Evolutionary conservation across 345 rosid genomes (phyloP).

Genomic region (Aegle marmelos): DNA sequence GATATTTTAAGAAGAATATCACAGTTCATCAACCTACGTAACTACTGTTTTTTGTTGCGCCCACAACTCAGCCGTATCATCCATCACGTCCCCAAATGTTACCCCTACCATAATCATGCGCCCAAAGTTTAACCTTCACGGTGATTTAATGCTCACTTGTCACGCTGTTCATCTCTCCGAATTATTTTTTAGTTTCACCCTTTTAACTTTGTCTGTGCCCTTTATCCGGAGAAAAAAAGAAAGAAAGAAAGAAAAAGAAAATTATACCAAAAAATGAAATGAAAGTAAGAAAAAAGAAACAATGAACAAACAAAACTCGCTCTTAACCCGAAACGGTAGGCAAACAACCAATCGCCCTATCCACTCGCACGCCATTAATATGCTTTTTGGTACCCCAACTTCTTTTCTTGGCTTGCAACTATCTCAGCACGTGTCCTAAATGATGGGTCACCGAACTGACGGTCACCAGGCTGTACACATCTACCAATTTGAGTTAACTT

Average conservation of each 20-base stretch:
- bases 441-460: background rate
- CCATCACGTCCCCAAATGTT: background rate
- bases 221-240: too few relatives aligned
- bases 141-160: background rate
- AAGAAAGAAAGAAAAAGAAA: too few relatives aligned
- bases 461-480: background rate
- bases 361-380: background rate
- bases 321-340: constrained; percentile 5
- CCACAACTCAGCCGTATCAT: too few relatives aligned
- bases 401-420: too few relatives aligned
- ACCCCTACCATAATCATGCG: background rate
- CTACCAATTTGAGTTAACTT: too few relatives aligned
- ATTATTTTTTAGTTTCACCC: background rate
- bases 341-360: constrained; percentile 9
- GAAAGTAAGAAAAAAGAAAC: background rate
- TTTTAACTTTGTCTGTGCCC: background rate
- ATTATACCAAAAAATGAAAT: background rate
- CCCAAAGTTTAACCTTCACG: background rate
- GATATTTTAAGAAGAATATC: background rate
- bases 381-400: background rate
- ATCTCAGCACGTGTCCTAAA: constrained; percentile 4
- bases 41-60: too few relatives aligned
- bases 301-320: background rate
- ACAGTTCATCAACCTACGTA: too few relatives aligned
- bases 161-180: background rate